Evolutionary conservation across 768 basidiomycete genomes (phyloP).

Genomic region (Hortiboletus flavorubellus): DNA sequence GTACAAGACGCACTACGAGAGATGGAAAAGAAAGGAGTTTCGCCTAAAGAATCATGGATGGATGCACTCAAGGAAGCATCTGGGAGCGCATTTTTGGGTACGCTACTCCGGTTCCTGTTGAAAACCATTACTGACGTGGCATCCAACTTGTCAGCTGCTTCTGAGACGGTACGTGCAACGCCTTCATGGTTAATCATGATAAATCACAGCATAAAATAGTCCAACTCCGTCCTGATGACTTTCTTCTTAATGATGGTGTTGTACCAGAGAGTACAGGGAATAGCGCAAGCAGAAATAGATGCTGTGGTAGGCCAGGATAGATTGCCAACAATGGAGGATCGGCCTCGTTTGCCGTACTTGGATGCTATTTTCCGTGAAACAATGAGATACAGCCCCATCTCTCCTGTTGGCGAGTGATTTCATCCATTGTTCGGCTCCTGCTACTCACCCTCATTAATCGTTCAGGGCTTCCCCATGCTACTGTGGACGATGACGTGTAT

Average conservation of each 20-base stretch:
- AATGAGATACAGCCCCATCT: not conserved
- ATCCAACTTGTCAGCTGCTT: not conserved
- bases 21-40: not conserved
- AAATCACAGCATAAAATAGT: not conserved
- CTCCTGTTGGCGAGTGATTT: conserved; percentile 1
- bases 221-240: not conserved
- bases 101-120: not conserved
- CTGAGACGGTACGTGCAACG: not conserved
- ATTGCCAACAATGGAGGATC: conserved; percentile 9
- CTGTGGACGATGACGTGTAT: conserved; percentile 40
- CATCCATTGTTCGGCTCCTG: too few species aligned
- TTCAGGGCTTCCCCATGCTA: conserved; percentile 23
- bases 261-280: conserved; percentile 2
- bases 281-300: conserved; percentile 9
- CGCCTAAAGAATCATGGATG: conserved; percentile 2
- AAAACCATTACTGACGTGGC: not conserved
- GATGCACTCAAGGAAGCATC: conserved; percentile 2
- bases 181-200: not conserved
- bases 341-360: conserved; percentile 4
- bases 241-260: conserved; percentile 10
- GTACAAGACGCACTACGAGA: conserved; percentile 4
- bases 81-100: conserved; percentile 11
- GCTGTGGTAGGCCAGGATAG: conserved; percentile 2
- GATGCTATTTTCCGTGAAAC: conserved; percentile 8
- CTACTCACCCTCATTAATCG: not conserved